Conservation (phyloP, 805 yeast genomes). For the Candida tallmaniae region DNA sequence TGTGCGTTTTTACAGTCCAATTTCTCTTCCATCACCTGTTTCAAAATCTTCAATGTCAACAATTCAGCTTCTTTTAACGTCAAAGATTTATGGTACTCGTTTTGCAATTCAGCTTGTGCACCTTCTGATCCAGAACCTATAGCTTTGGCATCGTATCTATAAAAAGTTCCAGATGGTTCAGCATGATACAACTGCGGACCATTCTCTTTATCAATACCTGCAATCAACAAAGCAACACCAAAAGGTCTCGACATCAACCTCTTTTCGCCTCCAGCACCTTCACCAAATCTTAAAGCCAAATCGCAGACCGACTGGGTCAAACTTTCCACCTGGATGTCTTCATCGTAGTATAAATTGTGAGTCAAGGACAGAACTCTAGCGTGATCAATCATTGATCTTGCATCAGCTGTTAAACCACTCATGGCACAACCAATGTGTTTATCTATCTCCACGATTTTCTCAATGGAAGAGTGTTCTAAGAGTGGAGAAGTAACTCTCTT, state of each 20-base stretch:
- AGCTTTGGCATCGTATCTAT: conserved; percentile 97
- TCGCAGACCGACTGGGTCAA: conserved; percentile 97
- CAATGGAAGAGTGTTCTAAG: conserved; percentile 88
- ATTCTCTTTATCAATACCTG: conserved; percentile 87
- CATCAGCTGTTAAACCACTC: conserved; percentile 98
- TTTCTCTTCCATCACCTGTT: conserved; percentile 99
- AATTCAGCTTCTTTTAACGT: conserved; percentile 92
- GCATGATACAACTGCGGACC: conserved; percentile 98
- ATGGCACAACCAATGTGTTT: conserved; percentile 95
- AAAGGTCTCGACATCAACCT: conserved; percentile 96
- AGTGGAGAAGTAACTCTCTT: conserved; percentile 92
- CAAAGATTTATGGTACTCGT: conserved; percentile 90
- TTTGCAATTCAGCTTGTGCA: conserved; percentile 96
- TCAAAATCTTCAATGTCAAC: conserved; percentile 79
- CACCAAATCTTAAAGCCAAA: conserved; percentile 93
- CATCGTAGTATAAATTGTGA: conserved; percentile 88
- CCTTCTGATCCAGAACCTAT: conserved; percentile 99
- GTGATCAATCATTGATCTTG: conserved; percentile 97
- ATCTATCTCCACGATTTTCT: conserved; percentile 93
- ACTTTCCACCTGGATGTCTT: conserved; percentile 85
- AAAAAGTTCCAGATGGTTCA: conserved; percentile 98
- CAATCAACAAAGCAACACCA: conserved; percentile 95
- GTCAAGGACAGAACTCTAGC: conserved; percentile 88
- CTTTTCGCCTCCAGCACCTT: conserved; percentile 95
- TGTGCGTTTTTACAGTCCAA: conserved; percentile 93